Evolutionary conservation across 345 rosid genomes (phyloP).

Genomic region (Cardamine resedifolia): DNA sequence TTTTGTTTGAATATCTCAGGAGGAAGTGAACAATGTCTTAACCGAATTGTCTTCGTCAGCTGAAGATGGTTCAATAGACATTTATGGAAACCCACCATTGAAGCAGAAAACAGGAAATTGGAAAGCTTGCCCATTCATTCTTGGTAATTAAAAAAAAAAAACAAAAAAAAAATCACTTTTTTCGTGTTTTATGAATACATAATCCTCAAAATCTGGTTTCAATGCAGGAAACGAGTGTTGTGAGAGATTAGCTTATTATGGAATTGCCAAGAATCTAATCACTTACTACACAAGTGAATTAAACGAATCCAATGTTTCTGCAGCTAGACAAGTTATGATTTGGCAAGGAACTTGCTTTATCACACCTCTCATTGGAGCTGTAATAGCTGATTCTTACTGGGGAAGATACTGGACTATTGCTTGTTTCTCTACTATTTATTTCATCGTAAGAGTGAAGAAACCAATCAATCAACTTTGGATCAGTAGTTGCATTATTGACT

Average conservation of each 20-base stretch:
- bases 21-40: conserved; percentile 5
- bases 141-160: conserved; percentile 56
- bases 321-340: conserved; percentile 75
- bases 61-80: conserved; percentile 68
- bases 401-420: conserved; percentile 96
- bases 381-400: conserved; percentile 81
- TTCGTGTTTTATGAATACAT: not conserved
- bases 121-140: conserved; percentile 79
- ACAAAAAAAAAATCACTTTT: not conserved
- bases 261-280: conserved; percentile 78
- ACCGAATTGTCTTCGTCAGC: conserved; percentile 22
- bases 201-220: not conserved
- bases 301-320: conserved; percentile 75
- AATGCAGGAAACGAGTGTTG: conserved; percentile 72
- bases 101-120: conserved; percentile 71
- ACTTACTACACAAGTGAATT: conserved; percentile 64
- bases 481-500: not conserved
- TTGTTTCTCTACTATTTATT: conserved; percentile 69
- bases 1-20: conserved; percentile 2
- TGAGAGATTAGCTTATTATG: conserved; percentile 82
- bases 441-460: conserved; percentile 45
- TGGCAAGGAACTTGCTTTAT: conserved; percentile 84
- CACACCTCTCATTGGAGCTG: conserved; percentile 80
- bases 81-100: conserved; percentile 57
- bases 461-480: not conserved